Evolutionary conservation across 306 rosid species (phyloP), one percentile per base, ranked within the genome.

Genomic region (Prunus dulcis): DNA sequence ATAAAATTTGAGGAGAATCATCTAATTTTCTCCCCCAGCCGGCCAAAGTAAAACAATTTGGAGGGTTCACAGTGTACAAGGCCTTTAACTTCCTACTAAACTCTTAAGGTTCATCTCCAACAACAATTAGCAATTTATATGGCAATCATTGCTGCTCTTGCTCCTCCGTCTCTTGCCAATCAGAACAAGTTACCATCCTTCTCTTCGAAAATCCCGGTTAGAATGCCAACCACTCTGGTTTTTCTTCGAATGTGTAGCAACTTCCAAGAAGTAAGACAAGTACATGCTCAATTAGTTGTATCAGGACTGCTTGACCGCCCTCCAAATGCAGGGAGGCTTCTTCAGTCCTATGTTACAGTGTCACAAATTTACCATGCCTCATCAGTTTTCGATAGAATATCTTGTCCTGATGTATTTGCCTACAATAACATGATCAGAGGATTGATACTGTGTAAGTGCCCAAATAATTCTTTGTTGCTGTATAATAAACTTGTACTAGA

Each of bases 341-440:
- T 86, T n/a, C 84, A 84, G 75, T 76, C 85, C 38, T 82, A 84
- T 3, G 87, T 77, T 9, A 77, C 58, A 45, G 22, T 62, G 9
- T 72, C 87, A 22, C 71, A 78, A 3, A 53, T 78, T 34, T 7
- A 78, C 25, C 63, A 72, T 17, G 90, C 87, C 49, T 30, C 75
- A 6, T 77, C 85, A 15, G 51, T 82, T 46, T 86, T 86, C 52
- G 9, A 67, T 38, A 62, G 51, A 50, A 82, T 83, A 17, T 80
- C 75, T 71, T 25, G 25, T 34, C 89, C 88, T 9, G 86, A 81
- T 82, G 81, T 77, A 7, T 88, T 88, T 61, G 86, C 89, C 72
- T 85, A 43, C 60, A 84, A 78, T 69, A 84, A 82, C 51, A 73
- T 84, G 67, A 78, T 88, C 13, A 79, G 87, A 83, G 87, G 84